phyloP scores from a whole-genome alignment of 352 stramenopile genomes.

The Phytophthora fragariae region DNA sequence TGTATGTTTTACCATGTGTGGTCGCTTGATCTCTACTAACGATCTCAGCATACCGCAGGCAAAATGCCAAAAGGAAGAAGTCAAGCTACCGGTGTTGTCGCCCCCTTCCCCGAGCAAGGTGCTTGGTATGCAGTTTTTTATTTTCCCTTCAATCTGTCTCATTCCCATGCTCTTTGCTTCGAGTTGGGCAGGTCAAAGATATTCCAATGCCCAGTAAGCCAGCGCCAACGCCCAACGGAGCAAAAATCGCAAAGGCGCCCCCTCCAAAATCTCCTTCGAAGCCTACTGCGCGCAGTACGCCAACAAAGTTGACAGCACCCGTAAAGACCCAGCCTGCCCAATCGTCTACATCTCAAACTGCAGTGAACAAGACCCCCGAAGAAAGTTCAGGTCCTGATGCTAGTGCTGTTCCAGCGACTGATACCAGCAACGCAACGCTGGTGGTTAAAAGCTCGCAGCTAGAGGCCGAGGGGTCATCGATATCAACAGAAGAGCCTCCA shows the following conservation, averaged over 20 bases:
- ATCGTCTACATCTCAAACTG: not conserved
- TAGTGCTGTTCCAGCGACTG: not conserved
- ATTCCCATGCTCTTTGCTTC: not conserved
- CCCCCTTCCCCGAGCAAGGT: conserved; percentile 43
- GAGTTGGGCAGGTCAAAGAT: conserved; percentile 26
- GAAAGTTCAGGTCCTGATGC: not conserved
- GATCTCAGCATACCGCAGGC: conserved; percentile 1
- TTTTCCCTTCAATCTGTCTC: not conserved
- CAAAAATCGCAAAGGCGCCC: conserved; percentile 13
- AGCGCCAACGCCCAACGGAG: conserved; percentile 1
- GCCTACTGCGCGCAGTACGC: conserved; percentile 2
- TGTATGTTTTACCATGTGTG: too few species aligned
- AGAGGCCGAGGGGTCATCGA: not conserved
- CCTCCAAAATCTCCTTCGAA: conserved; percentile 28
- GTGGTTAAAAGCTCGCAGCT: conserved; percentile 7
- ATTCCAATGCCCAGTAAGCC: conserved; percentile 24
- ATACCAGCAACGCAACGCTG: not conserved
- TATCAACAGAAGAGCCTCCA: conserved; percentile 1
- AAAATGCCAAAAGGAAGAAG: conserved; percentile 44
- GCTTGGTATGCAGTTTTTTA: not conserved
- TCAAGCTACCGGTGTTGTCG: conserved; percentile 57
- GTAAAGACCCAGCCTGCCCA: conserved; percentile 16
- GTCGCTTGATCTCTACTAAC: not conserved
- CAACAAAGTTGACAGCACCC: conserved; percentile 24
- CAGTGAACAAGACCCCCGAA: not conserved